Percentiles rank a stretch among this genome's conserved stretches.
Evolutionary conservation across 169 alveolate genomes (phyloP).

Genomic region (Cystoisospora suis): DNA sequence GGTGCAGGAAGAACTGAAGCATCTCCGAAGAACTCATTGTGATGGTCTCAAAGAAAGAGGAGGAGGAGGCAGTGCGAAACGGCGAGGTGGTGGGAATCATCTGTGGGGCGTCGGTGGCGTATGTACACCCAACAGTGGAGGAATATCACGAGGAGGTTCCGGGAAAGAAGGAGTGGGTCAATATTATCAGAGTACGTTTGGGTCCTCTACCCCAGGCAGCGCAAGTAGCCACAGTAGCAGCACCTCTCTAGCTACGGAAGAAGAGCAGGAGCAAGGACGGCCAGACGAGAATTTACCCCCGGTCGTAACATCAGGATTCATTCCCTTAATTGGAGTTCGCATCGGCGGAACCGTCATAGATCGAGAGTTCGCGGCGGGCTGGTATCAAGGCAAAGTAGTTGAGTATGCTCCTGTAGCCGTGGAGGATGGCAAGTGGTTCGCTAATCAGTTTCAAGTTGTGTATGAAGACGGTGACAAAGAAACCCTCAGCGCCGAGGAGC

Average conservation of each 20-base stretch:
- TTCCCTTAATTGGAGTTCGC: constrained; percentile 63
- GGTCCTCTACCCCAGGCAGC: background rate
- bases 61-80: constrained; percentile 8
- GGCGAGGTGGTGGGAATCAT: constrained; percentile 11
- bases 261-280: background rate
- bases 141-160: constrained; percentile 19
- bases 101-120: constrained; percentile 35
- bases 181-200: too few relatives aligned
- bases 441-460: constrained; percentile 59
- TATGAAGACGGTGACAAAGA: constrained; percentile 63
- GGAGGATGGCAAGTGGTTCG: constrained; percentile 45
- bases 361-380: constrained; percentile 36
- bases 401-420: constrained; percentile 53
- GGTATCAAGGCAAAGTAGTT: constrained; percentile 50
- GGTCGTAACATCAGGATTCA: constrained; percentile 39
- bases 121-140: constrained; percentile 25
- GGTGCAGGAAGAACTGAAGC: constrained; percentile 36
- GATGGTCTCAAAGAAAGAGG: constrained; percentile 12
- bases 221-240: background rate
- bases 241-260: too few relatives aligned
- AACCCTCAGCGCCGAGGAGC: constrained; percentile 49
- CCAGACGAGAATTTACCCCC: constrained; percentile 16
- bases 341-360: constrained; percentile 65
- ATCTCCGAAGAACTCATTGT: constrained; percentile 10
- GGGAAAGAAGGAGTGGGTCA: background rate